Base-by-base conservation (phyloP, 2,329 filamentous ascomycete species). In the Colletotrichum filicis region DNA sequence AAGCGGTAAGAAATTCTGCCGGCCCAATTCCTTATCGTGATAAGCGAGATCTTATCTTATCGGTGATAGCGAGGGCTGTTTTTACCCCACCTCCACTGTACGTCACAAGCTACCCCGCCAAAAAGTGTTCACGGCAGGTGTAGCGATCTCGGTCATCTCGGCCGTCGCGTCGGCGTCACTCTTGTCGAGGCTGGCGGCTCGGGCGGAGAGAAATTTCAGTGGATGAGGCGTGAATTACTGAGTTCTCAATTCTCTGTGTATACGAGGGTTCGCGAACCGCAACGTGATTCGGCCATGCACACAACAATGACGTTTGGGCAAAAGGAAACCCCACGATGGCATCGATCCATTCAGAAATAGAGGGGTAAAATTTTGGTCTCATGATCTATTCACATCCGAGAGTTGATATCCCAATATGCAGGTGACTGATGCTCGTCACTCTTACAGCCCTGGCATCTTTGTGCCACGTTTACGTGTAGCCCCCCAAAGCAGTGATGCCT, bases 1-100 rank as follows among this genome's bases (percentile, higher is more conserved):
- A 71, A 67, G 79, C 79, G 79, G 79, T 80, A 66, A 32, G 16
- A 5, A 0, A 67, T 81, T 80, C 76, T 81, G 78, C 78, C 80
- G 73, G 68, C 53, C 67, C 68, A 56, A 76, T 71, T 24, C 26
- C 16, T 74, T 71, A 70, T 74, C 65, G 16, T n/a, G 66, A 70
- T 60, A 57, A 60, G n/a, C 1, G n/a, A 2, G 12, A 2, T 3
- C 7, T 32, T 74, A 64, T 66, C 62, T 67, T 71, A 66, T 71
- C 71, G 11, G 19, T 22, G 24, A 24, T 12, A 37, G 37, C 4
- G 9, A 52, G 4, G 46, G 46, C 37, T 52, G 32, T 22, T 22
- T 24, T 26, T 19, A 63, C 66, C 70, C 70, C 66, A 56, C 70
- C 66, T 64, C 55, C 53, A 60, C 52, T n/a, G 63, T 69, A 73